Conservation (phyloP, 495 filamentous ascomycete genomes). For the Penicillium dipodomyicola region DNA sequence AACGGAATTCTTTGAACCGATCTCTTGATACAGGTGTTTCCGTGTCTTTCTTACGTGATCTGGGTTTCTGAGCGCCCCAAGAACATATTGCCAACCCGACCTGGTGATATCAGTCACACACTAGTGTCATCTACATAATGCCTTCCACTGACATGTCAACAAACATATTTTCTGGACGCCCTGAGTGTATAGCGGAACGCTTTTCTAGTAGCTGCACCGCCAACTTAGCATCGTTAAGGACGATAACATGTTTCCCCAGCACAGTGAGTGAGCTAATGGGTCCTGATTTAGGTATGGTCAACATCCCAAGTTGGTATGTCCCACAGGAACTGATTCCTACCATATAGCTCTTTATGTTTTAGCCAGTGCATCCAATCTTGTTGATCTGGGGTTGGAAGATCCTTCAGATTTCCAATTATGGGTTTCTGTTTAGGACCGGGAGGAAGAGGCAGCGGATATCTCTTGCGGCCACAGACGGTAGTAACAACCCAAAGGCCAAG, state of each 20-base stretch:
- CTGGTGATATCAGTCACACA: constrained; percentile 1
- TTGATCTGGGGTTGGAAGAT: constrained; percentile 40
- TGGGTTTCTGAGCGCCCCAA: constrained; percentile 30
- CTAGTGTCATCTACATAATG: neutral
- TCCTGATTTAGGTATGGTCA: constrained; percentile 21
- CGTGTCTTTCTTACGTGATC: constrained; percentile 30
- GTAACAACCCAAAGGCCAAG: neutral
- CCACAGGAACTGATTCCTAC: constrained; percentile 4
- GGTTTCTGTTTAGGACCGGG: constrained; percentile 46
- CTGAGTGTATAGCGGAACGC: constrained; percentile 43
- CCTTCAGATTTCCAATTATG: constrained; percentile 48
- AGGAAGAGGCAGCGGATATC: constrained; percentile 32
- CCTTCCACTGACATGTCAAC: constrained; percentile 39
- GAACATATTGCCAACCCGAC: constrained; percentile 26
- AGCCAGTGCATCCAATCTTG: constrained; percentile 49
- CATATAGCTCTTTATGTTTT: constrained; percentile 49
- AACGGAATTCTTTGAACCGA: constrained; percentile 31
- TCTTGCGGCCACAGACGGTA: neutral
- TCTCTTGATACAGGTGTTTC: constrained; percentile 33
- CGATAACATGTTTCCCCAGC: constrained; percentile 46
- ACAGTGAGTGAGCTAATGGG: constrained; percentile 54
- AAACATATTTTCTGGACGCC: constrained; percentile 38
- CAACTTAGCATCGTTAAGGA: constrained; percentile 44
- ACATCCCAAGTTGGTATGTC: neutral
- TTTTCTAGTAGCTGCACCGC: constrained; percentile 49